Base-by-base conservation (phyloP, 1,139 yeast species). In the Geotrichum klebahnii region DNA sequence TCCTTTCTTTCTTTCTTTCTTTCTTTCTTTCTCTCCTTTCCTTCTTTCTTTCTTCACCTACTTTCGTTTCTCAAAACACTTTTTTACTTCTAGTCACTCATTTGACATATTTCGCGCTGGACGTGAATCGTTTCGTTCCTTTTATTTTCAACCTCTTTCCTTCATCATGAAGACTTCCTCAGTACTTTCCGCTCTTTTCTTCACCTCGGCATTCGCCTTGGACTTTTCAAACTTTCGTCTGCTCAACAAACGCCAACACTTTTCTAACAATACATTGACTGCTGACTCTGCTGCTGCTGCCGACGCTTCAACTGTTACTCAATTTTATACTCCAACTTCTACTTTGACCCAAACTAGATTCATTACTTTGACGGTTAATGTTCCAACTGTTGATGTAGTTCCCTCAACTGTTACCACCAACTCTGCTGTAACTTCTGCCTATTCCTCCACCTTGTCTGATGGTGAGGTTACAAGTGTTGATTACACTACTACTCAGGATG, bases 401-500 rank as follows among this genome's bases (percentile, higher is more conserved):
- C 35, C 35, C 17, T 8, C 41, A 6, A 36, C 32, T 6, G 24
- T 46, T 19, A 23, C 40, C 9, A 35, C 51, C 14, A 20, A 42
- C 9, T 8, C 44, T 8, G 40, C 36, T 5, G 33, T 40, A 9
- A 31, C 26, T 16, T 34, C 41, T 6, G 23, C 36, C n/a, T n/a
- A 28, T 31, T 14, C 17, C 19, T 29, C 44, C 10, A 48, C 51
- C 16, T 33, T 29, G 12, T 6, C 23, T 29, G 28, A 22, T 24
- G 51, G 47, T 10, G 36, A 20, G 5, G 19, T 42, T 22, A 20
- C 44, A 3, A 23, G 14, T 20, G 16, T 41, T 40, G n/a, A 32
- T 9, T 32, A 14, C 28, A 48, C 51, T n/a, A 17, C 34, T 24
- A 48, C 51, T 33, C 23, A 31, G n/a, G 23, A 34, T 14, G n/a